Conservation (phyloP, 2,329 filamentous ascomycete genomes). For the Thielaviopsis cerberus region DNA sequence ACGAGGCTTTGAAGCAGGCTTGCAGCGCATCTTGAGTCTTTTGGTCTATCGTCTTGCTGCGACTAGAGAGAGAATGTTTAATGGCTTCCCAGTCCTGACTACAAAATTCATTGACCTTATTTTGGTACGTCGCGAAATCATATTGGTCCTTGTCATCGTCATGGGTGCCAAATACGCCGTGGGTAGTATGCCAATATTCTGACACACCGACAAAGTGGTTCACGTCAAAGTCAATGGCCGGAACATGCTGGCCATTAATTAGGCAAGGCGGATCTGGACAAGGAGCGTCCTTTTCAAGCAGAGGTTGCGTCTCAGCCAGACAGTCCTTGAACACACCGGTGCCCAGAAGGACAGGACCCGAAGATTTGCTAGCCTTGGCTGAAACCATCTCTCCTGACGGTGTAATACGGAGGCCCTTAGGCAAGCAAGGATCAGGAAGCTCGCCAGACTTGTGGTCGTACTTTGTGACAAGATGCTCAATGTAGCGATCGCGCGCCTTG, state of each 20-base stretch:
- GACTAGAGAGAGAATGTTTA: slow-evolving; percentile 39
- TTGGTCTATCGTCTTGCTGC: slow-evolving; percentile 57
- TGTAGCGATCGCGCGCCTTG: slow-evolving; percentile 68
- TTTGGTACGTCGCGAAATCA: slow-evolving; percentile 61
- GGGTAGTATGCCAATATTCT: slow-evolving; percentile 97
- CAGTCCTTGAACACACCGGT: slow-evolving; percentile 81
- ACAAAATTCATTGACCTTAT: slow-evolving; percentile 70
- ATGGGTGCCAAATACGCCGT: slow-evolving; percentile 52
- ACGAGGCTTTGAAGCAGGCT: slow-evolving; percentile 94
- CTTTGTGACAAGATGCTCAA: slow-evolving; percentile 54
- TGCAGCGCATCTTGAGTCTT: slow-evolving; percentile 65
- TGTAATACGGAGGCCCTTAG: slow-evolving; percentile 54
- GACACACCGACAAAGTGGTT: slow-evolving; percentile 97
- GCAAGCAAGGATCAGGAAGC: slow-evolving; percentile 79
- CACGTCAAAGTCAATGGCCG: slow-evolving; percentile 87
- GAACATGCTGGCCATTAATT: slow-evolving; percentile 77
- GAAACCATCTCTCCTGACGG: slow-evolving; percentile 44
- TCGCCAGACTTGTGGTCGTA: slow-evolving; percentile 44
- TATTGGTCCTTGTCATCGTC: slow-evolving; percentile 47
- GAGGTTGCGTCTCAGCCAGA: slow-evolving; percentile 58
- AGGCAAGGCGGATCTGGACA: slow-evolving; percentile 74
- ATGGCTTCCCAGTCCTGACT: slow-evolving; percentile 66
- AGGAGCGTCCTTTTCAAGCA: slow-evolving; percentile 74
- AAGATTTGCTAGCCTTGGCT: slow-evolving; percentile 18
- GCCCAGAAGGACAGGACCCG: slow-evolving; percentile 44